Evolutionary conservation across 768 basidiomycete genomes (phyloP), one percentile per base, ranked within the genome.

Genomic region (Dentipellis sp.): DNA sequence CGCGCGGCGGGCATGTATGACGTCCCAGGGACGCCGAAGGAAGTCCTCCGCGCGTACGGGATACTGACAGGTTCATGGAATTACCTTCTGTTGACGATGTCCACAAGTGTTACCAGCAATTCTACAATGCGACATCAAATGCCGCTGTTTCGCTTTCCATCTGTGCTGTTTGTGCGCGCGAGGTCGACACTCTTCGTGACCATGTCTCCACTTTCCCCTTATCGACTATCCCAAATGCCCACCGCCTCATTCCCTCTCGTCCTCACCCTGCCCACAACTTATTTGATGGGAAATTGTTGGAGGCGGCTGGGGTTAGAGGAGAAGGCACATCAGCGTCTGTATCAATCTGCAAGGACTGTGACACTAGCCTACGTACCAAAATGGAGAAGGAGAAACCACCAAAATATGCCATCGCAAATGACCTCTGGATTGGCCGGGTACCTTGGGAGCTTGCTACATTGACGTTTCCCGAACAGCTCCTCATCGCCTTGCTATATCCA

Each of bases 391-490:
- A 4, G 22, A 23, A 19, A 21, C 14, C 47, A 11, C 47, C 14
- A 1, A 6, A 14, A 9, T 48, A n/a, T 36, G 40, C 68, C 0
- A 58, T 70, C 2, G 67, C 71, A 8, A 77, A 75, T 53, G 62
- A 66, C 7, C 46, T 76, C 36, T 77, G 74, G 75, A 65, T 74
- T 19, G 75, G 75, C 8, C 7, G 57, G 0, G 53, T 68, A 3
- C 75, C 74, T 0, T 58, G 51, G 38, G 58, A 68, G 29, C 57
- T 75, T 0, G 29, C 62, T 14, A 21, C 45, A 1, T 57, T 77
- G 2, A 72, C 73, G 0, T 52, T 75, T 17, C 62, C 72, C 0
- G 74, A 77, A 58, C 70, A 69, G 52, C 56, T 74, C 6, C 64
- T 77, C 0, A 64, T 77, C 9, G 59, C 67, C 0, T 64, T 60